Evolutionary conservation across 345 rosid genomes (phyloP).

Genomic region (Isatis tinctoria): DNA sequence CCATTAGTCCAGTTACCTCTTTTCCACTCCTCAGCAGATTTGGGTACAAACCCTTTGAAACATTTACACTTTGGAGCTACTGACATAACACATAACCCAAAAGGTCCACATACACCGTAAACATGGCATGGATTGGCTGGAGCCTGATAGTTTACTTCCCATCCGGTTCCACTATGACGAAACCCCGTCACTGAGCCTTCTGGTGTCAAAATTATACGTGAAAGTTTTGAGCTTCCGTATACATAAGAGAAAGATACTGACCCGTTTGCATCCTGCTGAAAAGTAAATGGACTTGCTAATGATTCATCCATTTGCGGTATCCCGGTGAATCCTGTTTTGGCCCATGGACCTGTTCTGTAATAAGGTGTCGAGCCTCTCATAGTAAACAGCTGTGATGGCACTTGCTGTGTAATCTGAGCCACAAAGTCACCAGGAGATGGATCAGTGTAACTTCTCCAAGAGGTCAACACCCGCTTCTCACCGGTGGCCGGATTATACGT

Average conservation of each 20-base stretch:
- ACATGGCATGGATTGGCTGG: not conserved
- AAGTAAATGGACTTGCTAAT: not conserved
- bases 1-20: constrained; percentile 23
- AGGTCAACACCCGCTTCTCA: constrained; percentile 17
- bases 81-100: constrained; percentile 22
- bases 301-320: not conserved
- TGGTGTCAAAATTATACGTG: not conserved
- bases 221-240: not conserved
- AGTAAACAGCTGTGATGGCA: constrained; percentile 27
- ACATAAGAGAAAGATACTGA: not conserved
- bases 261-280: constrained; percentile 9
- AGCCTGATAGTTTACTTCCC: not conserved
- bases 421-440: constrained; percentile 37
- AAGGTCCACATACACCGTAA: constrained; percentile 21
- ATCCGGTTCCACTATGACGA: not conserved
- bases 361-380: constrained; percentile 15
- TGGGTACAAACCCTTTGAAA: constrained; percentile 23
- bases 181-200: not conserved
- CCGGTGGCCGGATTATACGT: constrained; percentile 3
- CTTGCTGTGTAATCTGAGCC: constrained; percentile 6
- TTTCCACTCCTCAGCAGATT: constrained; percentile 12
- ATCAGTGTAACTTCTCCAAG: constrained; percentile 36
- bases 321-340: constrained; percentile 26
- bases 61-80: constrained; percentile 12
- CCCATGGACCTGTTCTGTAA: constrained; percentile 36